Conservation (phyloP, 345 rosid species). For the Camelina hispida region DNA sequence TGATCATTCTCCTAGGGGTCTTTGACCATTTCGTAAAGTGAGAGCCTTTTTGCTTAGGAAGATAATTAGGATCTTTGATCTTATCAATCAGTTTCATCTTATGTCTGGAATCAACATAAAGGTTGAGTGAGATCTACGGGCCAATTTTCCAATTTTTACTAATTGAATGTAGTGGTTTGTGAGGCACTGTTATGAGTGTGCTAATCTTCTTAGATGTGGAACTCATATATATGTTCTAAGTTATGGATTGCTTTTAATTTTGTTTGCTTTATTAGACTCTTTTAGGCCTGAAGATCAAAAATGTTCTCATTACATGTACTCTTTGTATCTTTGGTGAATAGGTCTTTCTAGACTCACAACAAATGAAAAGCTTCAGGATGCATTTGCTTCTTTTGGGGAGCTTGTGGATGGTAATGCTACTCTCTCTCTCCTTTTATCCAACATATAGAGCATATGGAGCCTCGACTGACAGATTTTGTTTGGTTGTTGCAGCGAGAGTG, state of each 20-base stretch:
- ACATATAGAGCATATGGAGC: not conserved
- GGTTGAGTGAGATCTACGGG: not conserved
- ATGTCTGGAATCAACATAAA: slow-evolving; percentile 20
- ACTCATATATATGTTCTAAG: not conserved
- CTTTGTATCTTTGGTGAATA: slow-evolving; percentile 33
- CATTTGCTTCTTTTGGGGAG: slow-evolving; percentile 78
- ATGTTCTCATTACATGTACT: slow-evolving; percentile 3
- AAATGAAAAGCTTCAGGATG: slow-evolving; percentile 73
- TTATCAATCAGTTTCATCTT: not conserved
- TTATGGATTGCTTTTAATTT: not conserved
- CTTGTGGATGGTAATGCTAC: slow-evolving; percentile 63
- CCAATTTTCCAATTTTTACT: not conserved
- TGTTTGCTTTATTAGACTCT: not conserved
- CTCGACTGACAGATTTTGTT: too few relatives aligned
- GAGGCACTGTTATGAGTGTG: not conserved
- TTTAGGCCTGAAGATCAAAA: not conserved
- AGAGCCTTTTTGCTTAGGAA: not conserved
- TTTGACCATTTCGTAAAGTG: not conserved
- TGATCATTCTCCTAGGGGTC: not conserved
- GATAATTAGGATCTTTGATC: not conserved
- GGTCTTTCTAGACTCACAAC: slow-evolving; percentile 80
- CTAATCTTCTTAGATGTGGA: not conserved
- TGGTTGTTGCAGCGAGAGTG: slow-evolving; percentile 65
- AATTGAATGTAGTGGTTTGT: slow-evolving; percentile 3
- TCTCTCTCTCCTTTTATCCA: not conserved